Evolutionary conservation across 306 rosid species (phyloP), one percentile per base, ranked within the genome.

Genomic region (Alnus glutinosa): DNA sequence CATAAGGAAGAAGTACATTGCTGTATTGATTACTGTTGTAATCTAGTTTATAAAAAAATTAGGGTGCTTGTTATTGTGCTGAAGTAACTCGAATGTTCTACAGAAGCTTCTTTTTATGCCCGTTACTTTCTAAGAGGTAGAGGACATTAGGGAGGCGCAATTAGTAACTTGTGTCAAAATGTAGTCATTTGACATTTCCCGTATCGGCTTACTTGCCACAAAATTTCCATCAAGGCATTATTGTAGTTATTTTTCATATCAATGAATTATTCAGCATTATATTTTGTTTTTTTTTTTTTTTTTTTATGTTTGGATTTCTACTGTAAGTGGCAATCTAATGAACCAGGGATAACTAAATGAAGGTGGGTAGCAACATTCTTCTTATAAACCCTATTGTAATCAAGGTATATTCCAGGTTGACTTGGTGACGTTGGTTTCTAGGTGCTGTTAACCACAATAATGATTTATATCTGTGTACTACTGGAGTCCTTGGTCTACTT

Each of bases 371-470:
- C 42, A 18, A 34, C n/a, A 7, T 39, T 39, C 18, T 14, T 37
- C 44, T 36, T 64, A 64, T 55, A 55, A 55, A 19, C 62, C 62
- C 62, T n/a, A 49, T 5, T 55, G 3, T 55, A 16, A 18, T 55
- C 28, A 16, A 16, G 62, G 62, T 55, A n/a, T 7, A 55, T 16
- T 32, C 47, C 1, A 37, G 12, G 23, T 64, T 64, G 19, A 37
- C 19, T 64, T 16, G 11, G 23, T 64, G 70, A 34, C 47, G 10
- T 15, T 64, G 44, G 18, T 36, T 64, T 36, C 19, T 37, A 34
- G 70, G 70, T 36, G 70, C 23, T 64, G 48, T 64, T 37, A 64
- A 34, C 70, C 7, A 64, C n/a, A 64, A 63, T 64, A 34, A 36
- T 36, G 47, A 64, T 64, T 58, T 14, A 15, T 64, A 64, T 34